Evolutionary conservation across 1,284 basidiomycete species (phyloP).

Genomic region (Ganoderma lucidum): DNA sequence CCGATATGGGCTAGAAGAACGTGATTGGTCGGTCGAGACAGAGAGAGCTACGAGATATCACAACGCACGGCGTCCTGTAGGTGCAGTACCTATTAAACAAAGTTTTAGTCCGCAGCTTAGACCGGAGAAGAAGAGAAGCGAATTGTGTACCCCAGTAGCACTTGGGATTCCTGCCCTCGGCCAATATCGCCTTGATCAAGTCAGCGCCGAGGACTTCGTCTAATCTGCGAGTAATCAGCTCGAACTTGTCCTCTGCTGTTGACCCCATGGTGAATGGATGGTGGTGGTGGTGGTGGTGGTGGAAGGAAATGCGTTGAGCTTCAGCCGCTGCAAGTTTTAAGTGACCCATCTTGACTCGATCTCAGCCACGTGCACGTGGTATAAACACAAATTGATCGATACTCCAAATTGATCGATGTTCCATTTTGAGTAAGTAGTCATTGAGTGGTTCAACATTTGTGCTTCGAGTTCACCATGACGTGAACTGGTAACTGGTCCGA

Average conservation of each 20-base stretch:
- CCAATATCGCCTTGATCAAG: conserved; percentile 82
- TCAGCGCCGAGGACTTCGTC: conserved; percentile 93
- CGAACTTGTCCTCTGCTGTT: conserved; percentile 71
- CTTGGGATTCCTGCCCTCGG: conserved; percentile 80
- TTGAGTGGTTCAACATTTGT: conserved; percentile 13
- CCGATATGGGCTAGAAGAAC: conserved; percentile 85
- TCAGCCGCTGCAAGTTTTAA: background rate
- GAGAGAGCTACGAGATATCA: conserved; percentile 3
- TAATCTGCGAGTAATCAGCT: conserved; percentile 87
- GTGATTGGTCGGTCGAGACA: background rate
- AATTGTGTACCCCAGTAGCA: conserved; percentile 85
- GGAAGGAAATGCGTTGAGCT: background rate
- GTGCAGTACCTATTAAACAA: conserved; percentile 77
- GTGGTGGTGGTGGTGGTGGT: conserved; percentile 4
- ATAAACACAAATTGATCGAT: conserved; percentile 17
- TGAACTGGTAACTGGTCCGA: no score
- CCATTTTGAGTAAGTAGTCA: conserved; percentile 6
- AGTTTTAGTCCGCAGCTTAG: background rate
- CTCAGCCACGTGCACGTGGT: conserved; percentile 25
- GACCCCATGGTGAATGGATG: conserved; percentile 30
- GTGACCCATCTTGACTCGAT: conserved; percentile 28
- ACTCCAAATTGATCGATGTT: conserved; percentile 20
- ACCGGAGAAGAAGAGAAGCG: background rate
- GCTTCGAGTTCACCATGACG: background rate
- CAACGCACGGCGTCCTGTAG: conserved; percentile 90